Conservation (phyloP, 257 asterid species). For the Solanum paucissectum region DNA sequence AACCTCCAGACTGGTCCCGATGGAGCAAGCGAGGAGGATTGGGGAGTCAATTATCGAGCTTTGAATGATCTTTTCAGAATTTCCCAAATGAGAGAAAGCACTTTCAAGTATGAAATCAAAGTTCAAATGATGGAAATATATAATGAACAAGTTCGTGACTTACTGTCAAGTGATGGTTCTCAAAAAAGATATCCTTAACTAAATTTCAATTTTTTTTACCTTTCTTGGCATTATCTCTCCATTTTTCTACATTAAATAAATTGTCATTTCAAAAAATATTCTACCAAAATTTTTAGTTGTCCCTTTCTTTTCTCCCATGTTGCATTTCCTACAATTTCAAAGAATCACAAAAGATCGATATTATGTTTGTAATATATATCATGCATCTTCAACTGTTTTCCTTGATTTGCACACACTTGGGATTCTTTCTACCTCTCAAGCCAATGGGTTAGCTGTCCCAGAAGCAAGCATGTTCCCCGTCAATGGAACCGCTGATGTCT, state of each 20-base stretch:
- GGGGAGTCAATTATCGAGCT: conserved; percentile 97
- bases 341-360: background rate
- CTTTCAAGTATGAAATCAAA: conserved; percentile 54
- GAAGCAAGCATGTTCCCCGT: conserved; percentile 72
- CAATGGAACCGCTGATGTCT: conserved; percentile 47
- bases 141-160: conserved; percentile 96
- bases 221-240: background rate
- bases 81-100: conserved; percentile 49
- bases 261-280: background rate
- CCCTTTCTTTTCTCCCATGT: background rate
- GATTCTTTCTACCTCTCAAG: conserved; percentile 47
- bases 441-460: conserved; percentile 85
- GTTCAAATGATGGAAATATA: conserved; percentile 97
- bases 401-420: conserved; percentile 85
- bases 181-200: conserved; percentile 76
- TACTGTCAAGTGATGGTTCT: conserved; percentile 53
- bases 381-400: conserved; percentile 20
- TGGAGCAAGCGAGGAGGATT: conserved; percentile 64
- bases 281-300: background rate
- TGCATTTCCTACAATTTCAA: background rate
- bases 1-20: conserved; percentile 77
- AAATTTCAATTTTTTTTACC: background rate
- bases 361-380: background rate
- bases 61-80: conserved; percentile 66
- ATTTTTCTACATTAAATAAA: background rate